Conservation (phyloP, 1,139 yeast species). For the Candida pseudocylindracea region DNA sequence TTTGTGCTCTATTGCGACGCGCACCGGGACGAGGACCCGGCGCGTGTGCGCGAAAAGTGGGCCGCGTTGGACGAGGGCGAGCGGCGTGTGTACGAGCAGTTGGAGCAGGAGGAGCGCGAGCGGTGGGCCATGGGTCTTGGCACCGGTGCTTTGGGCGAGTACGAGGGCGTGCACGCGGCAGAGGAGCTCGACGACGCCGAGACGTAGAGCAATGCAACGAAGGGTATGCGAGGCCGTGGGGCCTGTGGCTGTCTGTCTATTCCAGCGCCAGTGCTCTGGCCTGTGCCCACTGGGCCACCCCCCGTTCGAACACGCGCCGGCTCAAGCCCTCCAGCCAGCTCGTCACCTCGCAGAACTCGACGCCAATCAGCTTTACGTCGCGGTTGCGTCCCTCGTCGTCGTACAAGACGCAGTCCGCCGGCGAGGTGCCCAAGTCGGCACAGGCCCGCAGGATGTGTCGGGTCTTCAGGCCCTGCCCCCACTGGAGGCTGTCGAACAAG, state of each 20-base stretch:
- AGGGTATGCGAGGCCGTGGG: no score
- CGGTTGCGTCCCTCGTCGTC: slow-evolving; percentile 50
- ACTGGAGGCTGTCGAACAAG: slow-evolving; percentile 30
- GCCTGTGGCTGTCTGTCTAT: no score
- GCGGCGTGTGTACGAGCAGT: no score
- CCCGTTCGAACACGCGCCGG: slow-evolving; percentile 19
- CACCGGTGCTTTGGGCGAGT: no score
- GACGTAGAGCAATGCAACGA: neutral
- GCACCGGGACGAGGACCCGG: no score
- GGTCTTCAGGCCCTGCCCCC: slow-evolving; percentile 48
- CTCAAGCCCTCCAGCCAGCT: slow-evolving; percentile 27
- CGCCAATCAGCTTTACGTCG: slow-evolving; percentile 42
- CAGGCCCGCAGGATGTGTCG: slow-evolving; percentile 30
- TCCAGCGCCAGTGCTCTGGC: neutral
- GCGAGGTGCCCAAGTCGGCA: slow-evolving; percentile 12
- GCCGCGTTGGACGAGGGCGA: no score
- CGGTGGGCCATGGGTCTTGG: no score
- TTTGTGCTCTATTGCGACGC: no score
- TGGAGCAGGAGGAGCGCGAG: no score
- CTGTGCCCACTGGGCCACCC: slow-evolving; percentile 2
- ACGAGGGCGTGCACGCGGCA: no score
- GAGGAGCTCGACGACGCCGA: no score
- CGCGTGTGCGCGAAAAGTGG: no score
- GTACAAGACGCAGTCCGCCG: slow-evolving; percentile 36
- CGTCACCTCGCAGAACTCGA: slow-evolving; percentile 29